phyloP scores from a whole-genome alignment of 306 rosid species.

The Urtica urens region DNA sequence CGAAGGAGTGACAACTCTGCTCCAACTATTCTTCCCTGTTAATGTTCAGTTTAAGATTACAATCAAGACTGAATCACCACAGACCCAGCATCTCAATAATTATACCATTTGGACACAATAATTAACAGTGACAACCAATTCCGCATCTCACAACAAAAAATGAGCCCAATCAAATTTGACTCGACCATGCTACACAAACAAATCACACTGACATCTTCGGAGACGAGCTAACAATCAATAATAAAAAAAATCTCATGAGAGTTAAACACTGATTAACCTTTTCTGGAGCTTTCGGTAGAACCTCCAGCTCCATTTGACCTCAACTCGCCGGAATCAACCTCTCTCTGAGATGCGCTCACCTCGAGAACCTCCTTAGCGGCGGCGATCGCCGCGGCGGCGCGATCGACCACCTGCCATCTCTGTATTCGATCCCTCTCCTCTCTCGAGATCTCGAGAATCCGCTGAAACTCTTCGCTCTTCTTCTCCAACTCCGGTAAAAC shows the following conservation, averaged over 20 bases:
- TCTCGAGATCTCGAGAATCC: slow-evolving; percentile 54
- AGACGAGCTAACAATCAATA: too few species aligned
- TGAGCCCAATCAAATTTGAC: too few species aligned
- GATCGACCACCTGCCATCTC: slow-evolving; percentile 79
- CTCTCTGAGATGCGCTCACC: slow-evolving; percentile 14
- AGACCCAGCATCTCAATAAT: too few species aligned
- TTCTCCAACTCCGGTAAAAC: slow-evolving; percentile 28
- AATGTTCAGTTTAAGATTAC: not conserved
- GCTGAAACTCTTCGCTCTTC: slow-evolving; percentile 62
- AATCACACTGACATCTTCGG: too few species aligned
- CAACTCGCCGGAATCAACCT: slow-evolving; percentile 6
- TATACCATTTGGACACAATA: too few species aligned
- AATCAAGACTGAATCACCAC: slow-evolving; percentile 4
- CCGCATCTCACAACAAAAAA: too few species aligned
- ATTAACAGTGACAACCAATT: too few species aligned
- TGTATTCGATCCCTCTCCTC: slow-evolving; percentile 75
- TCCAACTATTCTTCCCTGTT: slow-evolving; percentile 28
- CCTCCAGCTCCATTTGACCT: not conserved
- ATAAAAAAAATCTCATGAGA: too few species aligned
- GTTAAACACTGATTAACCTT: too few species aligned
- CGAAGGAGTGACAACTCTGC: slow-evolving; percentile 20
- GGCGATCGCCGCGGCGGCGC: slow-evolving; percentile 82
- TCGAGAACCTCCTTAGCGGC: slow-evolving; percentile 50
- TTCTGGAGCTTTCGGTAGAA: not conserved
- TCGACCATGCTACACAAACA: too few species aligned